These are phyloP conservation scores for Didymella pinodella DNA, from an alignment of 2,329 filamentous ascomycete species.

Conservation along the genomic window DNA sequence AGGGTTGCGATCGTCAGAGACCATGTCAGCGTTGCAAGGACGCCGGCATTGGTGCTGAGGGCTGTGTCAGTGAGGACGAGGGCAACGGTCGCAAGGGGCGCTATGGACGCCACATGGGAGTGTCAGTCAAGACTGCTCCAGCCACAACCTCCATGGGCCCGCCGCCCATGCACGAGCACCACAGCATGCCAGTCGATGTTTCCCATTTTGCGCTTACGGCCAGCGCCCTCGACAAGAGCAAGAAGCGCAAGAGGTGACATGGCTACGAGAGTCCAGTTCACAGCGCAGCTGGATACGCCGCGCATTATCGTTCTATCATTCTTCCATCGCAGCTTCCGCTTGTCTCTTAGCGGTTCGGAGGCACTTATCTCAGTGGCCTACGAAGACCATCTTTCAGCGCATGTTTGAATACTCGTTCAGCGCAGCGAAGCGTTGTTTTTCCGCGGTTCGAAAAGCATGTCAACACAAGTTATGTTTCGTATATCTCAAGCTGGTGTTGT, in stretches of 20 bases:
- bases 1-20: slow-evolving; percentile 95
- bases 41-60: slow-evolving; percentile 89
- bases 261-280: background rate
- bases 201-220: slow-evolving; percentile 27
- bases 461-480: slow-evolving; percentile 10
- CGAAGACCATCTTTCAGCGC: slow-evolving; percentile 3
- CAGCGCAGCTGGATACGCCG: background rate
- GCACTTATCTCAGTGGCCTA: slow-evolving; percentile 8
- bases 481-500: slow-evolving; percentile 17
- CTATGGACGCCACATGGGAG: slow-evolving; percentile 77
- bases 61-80: slow-evolving; percentile 97
- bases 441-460: slow-evolving; percentile 7
- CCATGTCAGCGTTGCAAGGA: slow-evolving; percentile 96
- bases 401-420: slow-evolving; percentile 20
- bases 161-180: slow-evolving; percentile 45
- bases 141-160: slow-evolving; percentile 47
- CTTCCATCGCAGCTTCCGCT: background rate
- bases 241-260: slow-evolving; percentile 71
- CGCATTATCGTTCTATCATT: slow-evolving; percentile 1
- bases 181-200: slow-evolving; percentile 32
- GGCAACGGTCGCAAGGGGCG: slow-evolving; percentile 96
- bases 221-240: slow-evolving; percentile 63
- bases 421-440: slow-evolving; percentile 13
- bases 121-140: slow-evolving; percentile 66
- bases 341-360: background rate